phyloP scores from a whole-genome alignment of 1,139 yeast species.

The Trichomonascaceae sp. region DNA sequence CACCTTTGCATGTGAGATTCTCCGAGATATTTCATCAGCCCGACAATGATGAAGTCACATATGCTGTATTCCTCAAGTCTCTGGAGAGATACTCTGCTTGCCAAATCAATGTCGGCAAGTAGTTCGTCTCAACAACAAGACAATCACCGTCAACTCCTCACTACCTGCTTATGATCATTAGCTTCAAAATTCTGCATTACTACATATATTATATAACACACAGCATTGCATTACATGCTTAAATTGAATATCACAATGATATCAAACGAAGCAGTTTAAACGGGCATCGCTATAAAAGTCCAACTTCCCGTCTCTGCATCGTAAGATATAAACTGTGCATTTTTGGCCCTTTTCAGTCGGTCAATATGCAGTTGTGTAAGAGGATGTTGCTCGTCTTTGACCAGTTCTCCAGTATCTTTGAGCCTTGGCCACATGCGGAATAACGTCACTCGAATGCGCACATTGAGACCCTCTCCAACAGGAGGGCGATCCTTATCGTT shows the following conservation, averaged over 20 bases:
- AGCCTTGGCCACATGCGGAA: slow-evolving; percentile 75
- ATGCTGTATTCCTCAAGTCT: slow-evolving; percentile 81
- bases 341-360: slow-evolving; percentile 55
- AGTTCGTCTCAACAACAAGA: background rate
- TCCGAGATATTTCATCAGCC: slow-evolving; percentile 89
- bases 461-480: slow-evolving; percentile 77
- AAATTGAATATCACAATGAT: background rate
- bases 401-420: slow-evolving; percentile 64
- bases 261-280: background rate
- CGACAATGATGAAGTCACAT: slow-evolving; percentile 77
- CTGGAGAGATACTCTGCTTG: slow-evolving; percentile 72
- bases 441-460: slow-evolving; percentile 65
- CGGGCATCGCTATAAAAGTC: slow-evolving; percentile 51
- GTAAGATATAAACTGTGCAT: slow-evolving; percentile 63
- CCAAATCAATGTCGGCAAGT: slow-evolving; percentile 83
- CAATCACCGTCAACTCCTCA: background rate
- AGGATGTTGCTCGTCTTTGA: slow-evolving; percentile 73
- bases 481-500: slow-evolving; percentile 53
- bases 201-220: background rate
- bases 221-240: slow-evolving; percentile 3
- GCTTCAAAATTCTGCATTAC: background rate
- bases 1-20: slow-evolving; percentile 95
- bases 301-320: slow-evolving; percentile 78
- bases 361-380: slow-evolving; percentile 63
- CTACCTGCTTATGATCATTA: background rate